These are phyloP conservation scores for Aspergillus sp. DNA, from an alignment of 2,329 filamentous ascomycete genomes.

Conservation along the genomic window DNA sequence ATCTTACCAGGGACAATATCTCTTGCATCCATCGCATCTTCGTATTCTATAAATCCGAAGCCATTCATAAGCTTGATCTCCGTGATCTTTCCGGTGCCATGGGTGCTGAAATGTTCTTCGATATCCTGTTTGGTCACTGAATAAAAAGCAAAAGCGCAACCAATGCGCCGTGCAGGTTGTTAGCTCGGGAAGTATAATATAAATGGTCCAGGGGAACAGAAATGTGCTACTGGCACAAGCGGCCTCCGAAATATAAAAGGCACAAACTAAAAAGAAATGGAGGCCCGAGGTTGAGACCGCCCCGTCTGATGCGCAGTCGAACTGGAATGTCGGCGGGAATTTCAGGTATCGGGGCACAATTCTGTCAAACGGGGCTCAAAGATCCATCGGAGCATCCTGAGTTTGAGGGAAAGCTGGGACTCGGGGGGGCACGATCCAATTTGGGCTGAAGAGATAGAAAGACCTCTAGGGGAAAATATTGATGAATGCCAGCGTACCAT, in stretches of 20 bases:
- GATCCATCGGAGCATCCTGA: constrained; percentile 18
- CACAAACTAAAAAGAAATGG: constrained; percentile 9
- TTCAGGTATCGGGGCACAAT: constrained; percentile 6
- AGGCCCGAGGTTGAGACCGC: background rate
- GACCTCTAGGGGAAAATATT: constrained; percentile 27
- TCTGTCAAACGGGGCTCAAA: constrained; percentile 15
- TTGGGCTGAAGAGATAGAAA: constrained; percentile 18
- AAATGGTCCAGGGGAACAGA: constrained; percentile 23
- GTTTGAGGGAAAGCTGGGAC: constrained; percentile 10
- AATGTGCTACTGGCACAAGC: constrained; percentile 19
- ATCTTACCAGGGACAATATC: constrained; percentile 94
- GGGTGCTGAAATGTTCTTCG: constrained; percentile 89
- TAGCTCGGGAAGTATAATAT: constrained; percentile 26
- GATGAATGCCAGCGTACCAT: constrained; percentile 65
- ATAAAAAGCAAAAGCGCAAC: constrained; percentile 31
- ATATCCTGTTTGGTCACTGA: constrained; percentile 95
- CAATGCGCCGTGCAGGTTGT: constrained; percentile 30
- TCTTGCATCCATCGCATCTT: constrained; percentile 95
- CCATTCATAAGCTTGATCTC: constrained; percentile 99
- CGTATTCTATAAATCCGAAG: constrained; percentile 99
- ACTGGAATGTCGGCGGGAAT: constrained; percentile 1
- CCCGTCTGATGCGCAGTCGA: constrained; percentile 2
- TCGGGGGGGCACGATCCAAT: constrained; percentile 18
- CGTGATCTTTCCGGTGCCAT: constrained; percentile 95
- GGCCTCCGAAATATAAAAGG: constrained; percentile 8